Conservation (phyloP, 768 basidiomycete species). For the Pisolithus albus region DNA sequence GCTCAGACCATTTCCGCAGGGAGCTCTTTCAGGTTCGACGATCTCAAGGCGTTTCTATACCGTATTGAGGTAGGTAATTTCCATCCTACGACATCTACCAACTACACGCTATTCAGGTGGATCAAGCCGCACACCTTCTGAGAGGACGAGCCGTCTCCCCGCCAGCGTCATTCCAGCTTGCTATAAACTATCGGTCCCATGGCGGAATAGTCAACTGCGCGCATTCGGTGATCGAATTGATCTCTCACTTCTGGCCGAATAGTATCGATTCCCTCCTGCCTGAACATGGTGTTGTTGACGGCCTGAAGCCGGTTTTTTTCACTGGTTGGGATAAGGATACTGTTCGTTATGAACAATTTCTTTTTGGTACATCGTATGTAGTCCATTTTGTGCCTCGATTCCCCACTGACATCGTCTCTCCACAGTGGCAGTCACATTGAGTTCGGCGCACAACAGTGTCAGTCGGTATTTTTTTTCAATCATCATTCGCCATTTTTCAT, state of each 20-base stretch:
- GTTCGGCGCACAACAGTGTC: slow-evolving; percentile 64
- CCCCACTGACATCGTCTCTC: slow-evolving; percentile 6
- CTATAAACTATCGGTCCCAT: slow-evolving; percentile 64
- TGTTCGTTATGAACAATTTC: slow-evolving; percentile 47
- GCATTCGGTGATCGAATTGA: slow-evolving; percentile 54
- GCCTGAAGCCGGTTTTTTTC: slow-evolving; percentile 54
- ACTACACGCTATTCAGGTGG: slow-evolving; percentile 11
- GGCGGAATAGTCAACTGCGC: slow-evolving; percentile 72
- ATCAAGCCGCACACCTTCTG: slow-evolving; percentile 9
- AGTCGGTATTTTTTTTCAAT: slow-evolving; percentile 4
- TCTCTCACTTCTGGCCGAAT: slow-evolving; percentile 55
- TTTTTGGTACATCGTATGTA: slow-evolving; percentile 43
- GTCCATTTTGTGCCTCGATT: not conserved
- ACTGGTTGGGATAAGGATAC: slow-evolving; percentile 38
- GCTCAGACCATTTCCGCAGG: slow-evolving; percentile 73
- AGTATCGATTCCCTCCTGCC: slow-evolving; percentile 52
- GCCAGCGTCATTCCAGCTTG: slow-evolving; percentile 47
- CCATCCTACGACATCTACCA: not conserved
- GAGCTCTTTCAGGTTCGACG: slow-evolving; percentile 65
- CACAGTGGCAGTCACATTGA: slow-evolving; percentile 43
- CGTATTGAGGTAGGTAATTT: slow-evolving; percentile 45
- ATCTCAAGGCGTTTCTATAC: slow-evolving; percentile 61
- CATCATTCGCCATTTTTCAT: not conserved
- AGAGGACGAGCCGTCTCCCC: slow-evolving; percentile 12
- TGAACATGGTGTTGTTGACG: slow-evolving; percentile 51